These are phyloP conservation scores for Amanita rimosa DNA, from an alignment of 768 basidiomycete genomes.

Conservation along the genomic window DNA sequence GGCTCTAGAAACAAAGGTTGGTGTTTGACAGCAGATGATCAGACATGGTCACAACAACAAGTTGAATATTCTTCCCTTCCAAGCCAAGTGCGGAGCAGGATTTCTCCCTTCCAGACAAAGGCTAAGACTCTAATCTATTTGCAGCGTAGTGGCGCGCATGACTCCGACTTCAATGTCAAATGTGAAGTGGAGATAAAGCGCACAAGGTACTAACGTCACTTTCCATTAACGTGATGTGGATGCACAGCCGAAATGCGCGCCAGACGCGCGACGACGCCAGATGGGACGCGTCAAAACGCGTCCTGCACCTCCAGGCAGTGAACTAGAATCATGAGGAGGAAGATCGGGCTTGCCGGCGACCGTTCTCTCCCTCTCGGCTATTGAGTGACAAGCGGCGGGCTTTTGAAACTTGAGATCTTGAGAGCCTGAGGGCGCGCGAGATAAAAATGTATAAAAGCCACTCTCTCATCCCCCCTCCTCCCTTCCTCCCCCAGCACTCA, in stretches of 20 bases:
- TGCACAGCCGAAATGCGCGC: neutral
- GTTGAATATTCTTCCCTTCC: too few species aligned
- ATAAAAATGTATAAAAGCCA: constrained; percentile 5
- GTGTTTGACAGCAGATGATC: too few species aligned
- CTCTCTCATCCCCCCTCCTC: constrained; percentile 21
- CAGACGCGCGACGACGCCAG: constrained; percentile 11
- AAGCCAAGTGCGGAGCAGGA: neutral
- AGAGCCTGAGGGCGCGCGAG: neutral
- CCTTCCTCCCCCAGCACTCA: constrained; percentile 28
- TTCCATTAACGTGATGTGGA: neutral
- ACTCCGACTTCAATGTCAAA: neutral
- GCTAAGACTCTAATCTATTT: neutral
- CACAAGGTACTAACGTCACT: neutral
- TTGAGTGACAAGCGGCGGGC: neutral
- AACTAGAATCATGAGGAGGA: neutral
- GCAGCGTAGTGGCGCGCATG: neutral
- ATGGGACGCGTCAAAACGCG: constrained; percentile 32
- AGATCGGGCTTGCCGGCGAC: neutral
- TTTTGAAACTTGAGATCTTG: neutral
- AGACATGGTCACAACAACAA: too few species aligned
- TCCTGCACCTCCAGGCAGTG: constrained; percentile 17
- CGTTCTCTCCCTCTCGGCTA: neutral
- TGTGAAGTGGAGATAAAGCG: neutral
- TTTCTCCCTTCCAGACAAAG: too few species aligned
- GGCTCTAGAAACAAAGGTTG: too few species aligned